These are phyloP conservation scores for Hemerocallis citrina DNA, from an alignment of 106 monocot genomes.

Conservation along the genomic window DNA sequence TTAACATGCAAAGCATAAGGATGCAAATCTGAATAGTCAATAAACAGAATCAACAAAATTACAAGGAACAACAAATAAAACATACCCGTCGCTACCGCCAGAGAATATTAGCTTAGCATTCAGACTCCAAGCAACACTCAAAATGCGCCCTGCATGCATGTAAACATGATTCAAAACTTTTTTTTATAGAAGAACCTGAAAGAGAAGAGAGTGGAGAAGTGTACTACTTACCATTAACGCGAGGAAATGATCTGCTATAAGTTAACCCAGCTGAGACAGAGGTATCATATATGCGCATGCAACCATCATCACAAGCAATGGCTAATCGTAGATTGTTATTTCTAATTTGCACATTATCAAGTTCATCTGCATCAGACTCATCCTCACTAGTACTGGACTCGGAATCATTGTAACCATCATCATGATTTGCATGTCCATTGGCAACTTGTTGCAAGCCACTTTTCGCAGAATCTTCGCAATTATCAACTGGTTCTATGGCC, in stretches of 20 bases:
- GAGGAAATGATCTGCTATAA: slow-evolving; percentile 63
- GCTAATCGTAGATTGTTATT: slow-evolving; percentile 36
- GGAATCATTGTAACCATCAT: slow-evolving; percentile 32
- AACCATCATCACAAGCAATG: slow-evolving; percentile 90
- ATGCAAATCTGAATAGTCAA: too few species aligned
- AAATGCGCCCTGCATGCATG: slow-evolving; percentile 45
- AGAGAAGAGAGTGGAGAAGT: not conserved
- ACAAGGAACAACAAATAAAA: slow-evolving; percentile 6
- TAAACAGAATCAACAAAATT: too few species aligned
- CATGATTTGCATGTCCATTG: slow-evolving; percentile 32
- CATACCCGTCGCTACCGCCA: slow-evolving; percentile 89
- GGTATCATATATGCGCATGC: slow-evolving; percentile 49
- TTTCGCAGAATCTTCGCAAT: slow-evolving; percentile 14
- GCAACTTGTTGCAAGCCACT: not conserved
- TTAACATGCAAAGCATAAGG: too few species aligned
- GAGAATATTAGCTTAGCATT: slow-evolving; percentile 63
- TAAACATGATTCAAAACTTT: not conserved
- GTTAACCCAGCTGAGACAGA: slow-evolving; percentile 42
- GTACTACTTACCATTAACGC: slow-evolving; percentile 61
- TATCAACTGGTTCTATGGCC: slow-evolving; percentile 54
- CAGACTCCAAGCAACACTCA: slow-evolving; percentile 82
- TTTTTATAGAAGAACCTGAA: not conserved
- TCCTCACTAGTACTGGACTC: slow-evolving; percentile 22
- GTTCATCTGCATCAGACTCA: slow-evolving; percentile 21
- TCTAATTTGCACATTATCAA: slow-evolving; percentile 10